These are phyloP conservation scores for Hypoxylon intermedium DNA, from an alignment of 495 filamentous ascomycete genomes.

Conservation along the genomic window DNA sequence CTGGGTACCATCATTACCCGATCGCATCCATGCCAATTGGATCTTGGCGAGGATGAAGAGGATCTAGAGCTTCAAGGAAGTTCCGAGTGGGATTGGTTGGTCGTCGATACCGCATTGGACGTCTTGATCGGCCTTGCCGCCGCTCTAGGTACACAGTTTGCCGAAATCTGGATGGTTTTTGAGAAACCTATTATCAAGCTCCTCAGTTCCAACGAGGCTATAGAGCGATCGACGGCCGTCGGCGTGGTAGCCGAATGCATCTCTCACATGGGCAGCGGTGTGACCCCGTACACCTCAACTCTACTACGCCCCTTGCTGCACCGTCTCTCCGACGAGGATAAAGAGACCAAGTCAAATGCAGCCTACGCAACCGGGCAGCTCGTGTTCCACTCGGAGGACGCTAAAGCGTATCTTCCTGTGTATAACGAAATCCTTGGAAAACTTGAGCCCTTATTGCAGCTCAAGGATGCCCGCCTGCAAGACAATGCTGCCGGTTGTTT, in stretches of 20 bases:
- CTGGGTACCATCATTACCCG: slow-evolving; percentile 82
- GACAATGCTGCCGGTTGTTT: slow-evolving; percentile 96
- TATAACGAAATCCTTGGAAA: slow-evolving; percentile 79
- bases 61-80: slow-evolving; percentile 75
- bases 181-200: slow-evolving; percentile 89
- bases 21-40: slow-evolving; percentile 89
- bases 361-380: slow-evolving; percentile 89
- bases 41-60: slow-evolving; percentile 80
- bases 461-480: slow-evolving; percentile 75
- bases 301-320: slow-evolving; percentile 85
- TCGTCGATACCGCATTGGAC: slow-evolving; percentile 92
- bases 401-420: slow-evolving; percentile 70
- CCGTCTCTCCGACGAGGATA: slow-evolving; percentile 86
- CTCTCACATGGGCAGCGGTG: slow-evolving; percentile 76
- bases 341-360: slow-evolving; percentile 92
- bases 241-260: slow-evolving; percentile 94
- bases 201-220: slow-evolving; percentile 78
- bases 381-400: slow-evolving; percentile 76
- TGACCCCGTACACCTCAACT: slow-evolving; percentile 76
- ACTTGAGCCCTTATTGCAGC: slow-evolving; percentile 82
- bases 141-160: slow-evolving; percentile 81
- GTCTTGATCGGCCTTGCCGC: slow-evolving; percentile 81
- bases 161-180: slow-evolving; percentile 89
- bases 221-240: slow-evolving; percentile 86
- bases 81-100: slow-evolving; percentile 96